Percentiles rank a stretch among this genome's conserved stretches.
phyloP scores from a whole-genome alignment of 2,329 filamentous ascomycete genomes.

The Leptographium procerum region DNA sequence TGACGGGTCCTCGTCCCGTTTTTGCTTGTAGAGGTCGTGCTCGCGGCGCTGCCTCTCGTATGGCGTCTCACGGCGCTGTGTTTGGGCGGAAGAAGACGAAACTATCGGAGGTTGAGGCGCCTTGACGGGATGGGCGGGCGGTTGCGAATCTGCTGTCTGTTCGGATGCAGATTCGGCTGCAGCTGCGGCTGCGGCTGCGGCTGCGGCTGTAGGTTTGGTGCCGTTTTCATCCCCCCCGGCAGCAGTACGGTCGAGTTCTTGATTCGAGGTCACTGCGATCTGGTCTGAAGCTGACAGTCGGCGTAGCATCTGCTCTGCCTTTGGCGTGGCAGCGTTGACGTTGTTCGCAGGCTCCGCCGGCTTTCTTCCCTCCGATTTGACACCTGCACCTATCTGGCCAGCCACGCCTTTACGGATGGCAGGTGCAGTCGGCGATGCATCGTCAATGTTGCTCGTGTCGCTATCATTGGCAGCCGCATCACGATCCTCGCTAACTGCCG shows the following conservation, averaged over 20 bases:
- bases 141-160: background rate
- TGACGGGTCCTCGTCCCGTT: conserved; percentile 76
- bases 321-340: conserved; percentile 26
- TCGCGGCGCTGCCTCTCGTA: conserved; percentile 68
- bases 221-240: background rate
- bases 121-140: background rate
- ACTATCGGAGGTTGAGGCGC: conserved; percentile 25
- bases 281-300: conserved; percentile 29
- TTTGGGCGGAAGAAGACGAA: conserved; percentile 6
- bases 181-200: background rate
- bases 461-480: conserved; percentile 46
- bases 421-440: conserved; percentile 38
- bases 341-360: background rate
- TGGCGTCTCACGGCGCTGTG: conserved; percentile 33
- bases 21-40: conserved; percentile 82
- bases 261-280: conserved; percentile 5
- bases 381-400: background rate
- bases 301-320: conserved; percentile 50
- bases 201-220: background rate
- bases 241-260: conserved; percentile 12
- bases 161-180: conserved; percentile 14
- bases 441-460: conserved; percentile 52
- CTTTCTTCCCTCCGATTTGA: background rate
- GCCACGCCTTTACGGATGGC: conserved; percentile 16
- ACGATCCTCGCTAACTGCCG: conserved; percentile 49